Evolutionary conservation across 2,329 filamentous ascomycete genomes (phyloP).

Genomic region (Monilinia vaccinii-corymbosi): DNA sequence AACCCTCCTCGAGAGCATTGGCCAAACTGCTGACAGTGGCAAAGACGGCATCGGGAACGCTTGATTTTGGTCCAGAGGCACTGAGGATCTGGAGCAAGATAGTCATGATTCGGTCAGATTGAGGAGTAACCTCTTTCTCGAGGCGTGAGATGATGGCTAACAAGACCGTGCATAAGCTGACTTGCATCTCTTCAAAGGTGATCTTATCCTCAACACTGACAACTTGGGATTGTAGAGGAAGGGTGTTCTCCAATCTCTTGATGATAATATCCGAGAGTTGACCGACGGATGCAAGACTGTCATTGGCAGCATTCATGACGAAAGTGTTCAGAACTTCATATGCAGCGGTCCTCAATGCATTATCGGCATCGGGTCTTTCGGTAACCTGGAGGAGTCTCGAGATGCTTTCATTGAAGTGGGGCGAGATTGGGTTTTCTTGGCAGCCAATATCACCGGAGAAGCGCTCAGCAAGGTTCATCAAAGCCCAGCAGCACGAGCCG

Average conservation of each 20-base stretch:
- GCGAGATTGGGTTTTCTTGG: conserved; percentile 70
- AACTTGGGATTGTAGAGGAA: conserved; percentile 83
- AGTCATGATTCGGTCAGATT: conserved; percentile 91
- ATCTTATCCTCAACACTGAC: conserved; percentile 96
- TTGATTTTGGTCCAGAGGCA: conserved; percentile 74
- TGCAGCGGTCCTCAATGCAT: conserved; percentile 83
- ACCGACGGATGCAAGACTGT: conserved; percentile 73
- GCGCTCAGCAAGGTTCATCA: conserved; percentile 96
- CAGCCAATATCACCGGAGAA: conserved; percentile 82
- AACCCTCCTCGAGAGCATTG: conserved; percentile 84
- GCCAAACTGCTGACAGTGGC: conserved; percentile 86
- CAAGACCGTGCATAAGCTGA: conserved; percentile 82
- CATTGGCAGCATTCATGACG: conserved; percentile 79
- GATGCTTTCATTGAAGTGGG: conserved; percentile 89
- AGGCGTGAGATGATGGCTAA: conserved; percentile 86
- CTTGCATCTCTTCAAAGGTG: conserved; percentile 95
- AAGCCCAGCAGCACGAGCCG: conserved; percentile 94
- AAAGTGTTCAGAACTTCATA: conserved; percentile 97
- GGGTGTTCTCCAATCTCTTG: conserved; percentile 81
- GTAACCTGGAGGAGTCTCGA: conserved; percentile 78
- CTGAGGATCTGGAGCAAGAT: conserved; percentile 72
- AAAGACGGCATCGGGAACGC: conserved; percentile 89
- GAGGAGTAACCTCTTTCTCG: conserved; percentile 82
- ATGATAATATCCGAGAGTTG: conserved; percentile 81
- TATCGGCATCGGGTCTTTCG: conserved; percentile 72